Evolutionary conservation across 2,329 filamentous ascomycete genomes (phyloP).

Genomic region (Talaromyces sp.): DNA sequence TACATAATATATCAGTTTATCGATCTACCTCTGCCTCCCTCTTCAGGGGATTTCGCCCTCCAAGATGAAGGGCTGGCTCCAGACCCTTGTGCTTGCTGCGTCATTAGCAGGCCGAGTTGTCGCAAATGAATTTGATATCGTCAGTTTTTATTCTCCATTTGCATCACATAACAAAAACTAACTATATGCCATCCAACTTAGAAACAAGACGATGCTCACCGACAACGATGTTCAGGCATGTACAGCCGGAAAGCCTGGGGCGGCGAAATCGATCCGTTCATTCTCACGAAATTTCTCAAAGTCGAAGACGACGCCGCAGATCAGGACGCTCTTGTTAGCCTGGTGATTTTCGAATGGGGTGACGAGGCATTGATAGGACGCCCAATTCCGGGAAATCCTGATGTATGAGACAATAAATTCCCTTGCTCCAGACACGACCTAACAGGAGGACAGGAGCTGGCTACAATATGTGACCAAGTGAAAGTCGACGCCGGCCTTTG

Average conservation of each 20-base stretch:
- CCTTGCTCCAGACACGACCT: conserved; percentile 23
- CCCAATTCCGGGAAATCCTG: conserved; percentile 40
- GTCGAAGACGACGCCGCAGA: conserved; percentile 54
- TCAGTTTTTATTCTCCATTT: conserved; percentile 22
- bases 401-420: background rate
- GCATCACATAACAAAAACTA: background rate
- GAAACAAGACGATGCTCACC: conserved; percentile 70
- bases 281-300: conserved; percentile 72
- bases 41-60: conserved; percentile 13
- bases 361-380: conserved; percentile 76
- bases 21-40: background rate
- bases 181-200: conserved; percentile 31
- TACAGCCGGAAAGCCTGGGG: conserved; percentile 88
- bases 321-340: conserved; percentile 69
- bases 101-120: conserved; percentile 34
- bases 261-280: conserved; percentile 81
- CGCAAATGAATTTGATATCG: conserved; percentile 45
- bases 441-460: conserved; percentile 43
- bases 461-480: conserved; percentile 71
- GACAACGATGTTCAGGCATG: conserved; percentile 87
- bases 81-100: conserved; percentile 33
- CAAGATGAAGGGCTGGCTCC: conserved; percentile 39
- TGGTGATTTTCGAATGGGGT: conserved; percentile 91
- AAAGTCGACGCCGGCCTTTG: conserved; percentile 67
- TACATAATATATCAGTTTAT: background rate